A percentile compares a stretch with the other conserved stretches of the same genome.
phyloP scores from a whole-genome alignment of 1,284 basidiomycete genomes.

The Hemileia vastatrix region DNA sequence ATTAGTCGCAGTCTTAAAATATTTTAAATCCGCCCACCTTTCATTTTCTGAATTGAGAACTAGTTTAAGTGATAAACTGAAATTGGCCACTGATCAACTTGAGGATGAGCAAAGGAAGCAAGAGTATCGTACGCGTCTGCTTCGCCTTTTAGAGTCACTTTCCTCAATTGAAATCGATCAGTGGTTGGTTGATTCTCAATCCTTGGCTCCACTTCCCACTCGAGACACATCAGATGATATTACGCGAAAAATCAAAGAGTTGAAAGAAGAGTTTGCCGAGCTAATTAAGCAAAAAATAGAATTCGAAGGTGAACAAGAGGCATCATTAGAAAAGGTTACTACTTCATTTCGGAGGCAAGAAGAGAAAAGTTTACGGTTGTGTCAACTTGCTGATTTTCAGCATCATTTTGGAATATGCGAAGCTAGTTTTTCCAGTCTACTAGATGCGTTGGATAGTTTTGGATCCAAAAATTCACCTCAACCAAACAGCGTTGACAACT shows the following conservation, averaged over 20 bases:
- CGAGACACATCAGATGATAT: background rate
- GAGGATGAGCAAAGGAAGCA: too few relatives aligned
- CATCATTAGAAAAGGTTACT: background rate
- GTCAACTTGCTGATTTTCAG: conserved; percentile 2
- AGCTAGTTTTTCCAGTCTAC: conserved; percentile 9
- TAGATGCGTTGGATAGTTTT: conserved; percentile 11
- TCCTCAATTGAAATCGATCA: too few relatives aligned
- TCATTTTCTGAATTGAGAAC: too few relatives aligned
- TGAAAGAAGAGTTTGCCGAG: background rate
- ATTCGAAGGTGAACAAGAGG: background rate
- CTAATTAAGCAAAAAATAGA: background rate
- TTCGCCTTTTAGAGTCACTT: too few relatives aligned
- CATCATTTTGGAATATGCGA: conserved; percentile 1
- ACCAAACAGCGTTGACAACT: background rate
- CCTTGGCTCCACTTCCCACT: conserved; percentile 12
- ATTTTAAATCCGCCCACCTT: too few relatives aligned
- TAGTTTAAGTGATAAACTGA: too few relatives aligned
- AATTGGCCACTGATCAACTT: too few relatives aligned
- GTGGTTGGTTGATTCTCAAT: too few relatives aligned
- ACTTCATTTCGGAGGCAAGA: background rate
- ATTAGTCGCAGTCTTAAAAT: too few relatives aligned
- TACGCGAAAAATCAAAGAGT: background rate
- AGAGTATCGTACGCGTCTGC: too few relatives aligned
- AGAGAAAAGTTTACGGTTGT: background rate
- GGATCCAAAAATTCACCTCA: too few relatives aligned